Evolutionary conservation across 164 flowering plant species (phyloP).

Genomic region (Macadamia integrifolia): DNA sequence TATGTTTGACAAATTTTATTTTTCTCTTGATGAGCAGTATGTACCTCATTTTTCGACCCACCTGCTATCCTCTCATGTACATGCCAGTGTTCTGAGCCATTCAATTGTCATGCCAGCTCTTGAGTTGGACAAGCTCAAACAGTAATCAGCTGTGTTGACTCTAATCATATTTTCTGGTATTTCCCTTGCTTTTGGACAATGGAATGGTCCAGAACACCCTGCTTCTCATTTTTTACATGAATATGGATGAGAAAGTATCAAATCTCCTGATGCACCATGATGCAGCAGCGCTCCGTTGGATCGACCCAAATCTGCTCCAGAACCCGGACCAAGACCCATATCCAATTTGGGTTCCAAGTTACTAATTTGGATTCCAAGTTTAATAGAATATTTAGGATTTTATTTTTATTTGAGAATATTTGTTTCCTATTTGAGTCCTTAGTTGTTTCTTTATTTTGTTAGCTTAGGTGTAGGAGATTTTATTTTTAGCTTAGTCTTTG

Average conservation of each 20-base stretch:
- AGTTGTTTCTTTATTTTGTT: no score
- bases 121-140: not conserved
- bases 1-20: no score
- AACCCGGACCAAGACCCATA: no score
- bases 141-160: not conserved
- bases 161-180: not conserved
- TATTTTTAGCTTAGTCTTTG: no score
- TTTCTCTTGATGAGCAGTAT: no score
- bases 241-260: not conserved
- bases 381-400: no score
- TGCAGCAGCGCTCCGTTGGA: not conserved
- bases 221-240: not conserved
- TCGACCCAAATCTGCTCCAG: no score
- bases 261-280: not conserved
- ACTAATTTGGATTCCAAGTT: no score
- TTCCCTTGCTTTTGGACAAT: not conserved
- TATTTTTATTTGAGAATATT: no score
- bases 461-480: no score
- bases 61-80: not conserved
- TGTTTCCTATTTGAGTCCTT: no score
- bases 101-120: not conserved
- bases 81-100: not conserved
- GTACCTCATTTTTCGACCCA: not conserved
- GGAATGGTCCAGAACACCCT: not conserved
- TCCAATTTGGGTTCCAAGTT: no score